These are phyloP conservation scores for Ophiostoma triangulosporum DNA, from an alignment of 2,329 filamentous ascomycete genomes.

Conservation along the genomic window DNA sequence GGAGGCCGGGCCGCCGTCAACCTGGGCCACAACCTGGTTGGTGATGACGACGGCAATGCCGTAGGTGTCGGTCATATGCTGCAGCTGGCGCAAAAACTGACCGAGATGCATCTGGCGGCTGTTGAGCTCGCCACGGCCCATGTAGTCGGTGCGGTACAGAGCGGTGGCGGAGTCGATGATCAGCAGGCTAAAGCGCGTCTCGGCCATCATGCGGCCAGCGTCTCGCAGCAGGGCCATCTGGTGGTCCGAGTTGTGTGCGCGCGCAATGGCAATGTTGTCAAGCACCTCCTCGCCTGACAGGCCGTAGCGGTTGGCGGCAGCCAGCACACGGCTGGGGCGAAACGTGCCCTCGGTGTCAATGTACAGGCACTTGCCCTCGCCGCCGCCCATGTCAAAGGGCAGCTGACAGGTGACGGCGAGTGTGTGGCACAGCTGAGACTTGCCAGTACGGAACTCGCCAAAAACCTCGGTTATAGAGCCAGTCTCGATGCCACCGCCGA, in stretches of 20 bases:
- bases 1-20: constrained; percentile 85
- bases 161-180: constrained; percentile 94
- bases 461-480: constrained; percentile 98
- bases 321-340: constrained; percentile 75
- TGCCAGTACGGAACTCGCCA: constrained; percentile 93
- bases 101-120: constrained; percentile 79
- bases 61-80: constrained; percentile 69
- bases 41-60: constrained; percentile 98
- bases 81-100: constrained; percentile 76
- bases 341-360: constrained; percentile 99
- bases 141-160: constrained; percentile 90
- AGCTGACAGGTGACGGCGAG: constrained; percentile 96
- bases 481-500: constrained; percentile 90
- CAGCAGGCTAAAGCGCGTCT: constrained; percentile 90
- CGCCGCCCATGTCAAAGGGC: constrained; percentile 97
- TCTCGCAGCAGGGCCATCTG: constrained; percentile 91
- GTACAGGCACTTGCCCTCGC: constrained; percentile 95
- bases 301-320: constrained; percentile 88
- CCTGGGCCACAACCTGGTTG: constrained; percentile 96
- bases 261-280: constrained; percentile 95
- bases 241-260: constrained; percentile 97
- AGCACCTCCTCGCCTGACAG: constrained; percentile 93
- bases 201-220: constrained; percentile 97
- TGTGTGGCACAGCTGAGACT: constrained; percentile 97
- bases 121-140: constrained; percentile 93